Evolutionary conservation across 805 yeast species (phyloP).

Genomic region (Aciculoconidium aculeatum): DNA sequence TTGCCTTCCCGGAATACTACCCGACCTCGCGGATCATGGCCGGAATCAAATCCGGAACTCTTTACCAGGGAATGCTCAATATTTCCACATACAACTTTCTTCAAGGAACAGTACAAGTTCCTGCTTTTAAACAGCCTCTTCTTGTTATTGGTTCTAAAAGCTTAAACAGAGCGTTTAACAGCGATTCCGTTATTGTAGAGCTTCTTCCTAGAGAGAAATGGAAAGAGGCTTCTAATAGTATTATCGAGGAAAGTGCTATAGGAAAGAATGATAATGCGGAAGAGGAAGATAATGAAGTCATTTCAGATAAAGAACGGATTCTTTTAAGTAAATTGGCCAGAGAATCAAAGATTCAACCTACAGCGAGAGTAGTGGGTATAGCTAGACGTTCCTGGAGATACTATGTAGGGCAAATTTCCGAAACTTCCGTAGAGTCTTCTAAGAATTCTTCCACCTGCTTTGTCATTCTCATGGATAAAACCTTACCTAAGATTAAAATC

Average conservation of each 20-base stretch:
- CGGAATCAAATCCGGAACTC: constrained; percentile 80
- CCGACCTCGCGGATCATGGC: constrained; percentile 80
- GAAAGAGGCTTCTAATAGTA: constrained; percentile 78
- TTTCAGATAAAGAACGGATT: constrained; percentile 67
- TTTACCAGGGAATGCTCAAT: constrained; percentile 78
- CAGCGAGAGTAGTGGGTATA: constrained; percentile 87
- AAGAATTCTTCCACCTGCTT: constrained; percentile 73
- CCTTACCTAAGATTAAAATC: constrained; percentile 81
- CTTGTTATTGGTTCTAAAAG: constrained; percentile 77
- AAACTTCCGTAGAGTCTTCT: constrained; percentile 56
- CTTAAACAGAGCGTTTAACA: constrained; percentile 85
- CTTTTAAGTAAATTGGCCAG: constrained; percentile 74
- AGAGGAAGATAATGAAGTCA: constrained; percentile 42
- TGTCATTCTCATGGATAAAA: constrained; percentile 82
- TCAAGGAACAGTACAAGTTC: constrained; percentile 74
- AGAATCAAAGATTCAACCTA: constrained; percentile 64
- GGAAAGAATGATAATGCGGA: constrained; percentile 59
- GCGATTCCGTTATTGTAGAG: constrained; percentile 89
- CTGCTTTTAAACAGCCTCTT: constrained; percentile 75
- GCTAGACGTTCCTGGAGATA: constrained; percentile 90
- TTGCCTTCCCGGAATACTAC: constrained; percentile 71
- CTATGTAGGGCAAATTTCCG: constrained; percentile 90
- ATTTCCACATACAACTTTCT: constrained; percentile 82
- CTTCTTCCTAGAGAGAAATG: constrained; percentile 79
- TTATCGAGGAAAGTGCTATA: constrained; percentile 67